Conservation (phyloP, 192 early-diverging fungal genomes). For the Coemansia sp. region DNA sequence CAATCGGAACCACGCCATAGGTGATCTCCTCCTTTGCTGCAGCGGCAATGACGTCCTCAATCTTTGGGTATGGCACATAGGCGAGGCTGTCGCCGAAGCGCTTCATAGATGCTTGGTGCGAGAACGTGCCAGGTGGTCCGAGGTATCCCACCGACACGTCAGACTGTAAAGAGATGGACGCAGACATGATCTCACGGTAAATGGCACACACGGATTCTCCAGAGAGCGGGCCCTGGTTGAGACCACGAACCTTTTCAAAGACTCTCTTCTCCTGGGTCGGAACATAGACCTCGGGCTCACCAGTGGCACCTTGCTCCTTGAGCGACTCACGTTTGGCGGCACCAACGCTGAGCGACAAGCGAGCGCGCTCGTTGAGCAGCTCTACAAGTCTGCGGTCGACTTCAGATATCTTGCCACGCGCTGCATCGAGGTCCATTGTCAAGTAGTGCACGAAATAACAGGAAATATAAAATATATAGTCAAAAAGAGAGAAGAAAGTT, state of each 20-base stretch:
- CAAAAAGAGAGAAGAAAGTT: background rate
- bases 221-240: conserved; percentile 80
- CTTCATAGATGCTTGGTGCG: conserved; percentile 81
- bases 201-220: conserved; percentile 68
- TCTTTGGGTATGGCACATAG: conserved; percentile 65
- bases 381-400: conserved; percentile 74
- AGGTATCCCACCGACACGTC: conserved; percentile 84
- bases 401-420: conserved; percentile 69
- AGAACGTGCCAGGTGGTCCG: conserved; percentile 87
- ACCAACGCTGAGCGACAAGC: conserved; percentile 77
- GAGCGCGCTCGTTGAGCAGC: conserved; percentile 80
- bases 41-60: conserved; percentile 78
- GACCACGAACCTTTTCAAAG: conserved; percentile 66
- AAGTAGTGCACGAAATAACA: background rate
- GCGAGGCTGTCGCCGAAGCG: conserved; percentile 79
- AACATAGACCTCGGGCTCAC: conserved; percentile 67
- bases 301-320: conserved; percentile 40
- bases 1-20: conserved; percentile 94
- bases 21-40: conserved; percentile 71
- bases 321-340: conserved; percentile 61
- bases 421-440: conserved; percentile 57
- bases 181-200: conserved; percentile 85
- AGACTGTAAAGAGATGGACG: conserved; percentile 80
- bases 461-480: too few relatives aligned
- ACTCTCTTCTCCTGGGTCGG: conserved; percentile 77